Base-by-base conservation (phyloP, 805 yeast genomes). In the Candida succiphila region DNA sequence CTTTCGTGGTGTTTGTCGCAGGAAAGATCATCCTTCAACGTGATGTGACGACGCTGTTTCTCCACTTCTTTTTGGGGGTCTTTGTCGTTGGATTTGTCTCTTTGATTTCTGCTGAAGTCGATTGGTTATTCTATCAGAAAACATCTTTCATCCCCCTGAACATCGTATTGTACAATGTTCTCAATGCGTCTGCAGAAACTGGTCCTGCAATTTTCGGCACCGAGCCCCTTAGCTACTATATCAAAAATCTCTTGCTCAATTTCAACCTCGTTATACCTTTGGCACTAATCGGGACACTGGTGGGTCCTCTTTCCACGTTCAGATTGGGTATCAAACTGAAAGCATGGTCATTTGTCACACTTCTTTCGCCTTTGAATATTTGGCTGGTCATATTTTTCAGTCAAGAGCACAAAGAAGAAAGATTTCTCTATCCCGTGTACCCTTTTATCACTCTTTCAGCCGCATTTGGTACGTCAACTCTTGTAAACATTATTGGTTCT, bases 181-280 rank as follows among this genome's bases (percentile, higher is more conserved):
- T 79, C 37, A 54, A 65, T 49, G 76, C 94, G 0, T 63, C 65
- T 36, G 82, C 73, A 27, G 69, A 69, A 6, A 65, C 84, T 18
- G 96, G 96, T 0, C 96, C 96, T 2, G 78, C 83, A 38, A 86
- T 89, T 17, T 89, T 87, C 57, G 96, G 96, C 19, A 72, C 72
- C 5, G 96, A 88, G 53, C 85, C 92, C 12, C 63, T 80, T 58
- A 51, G 61, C 24, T 89, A 83, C 53, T 89, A 89, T 48, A 40
- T 75, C 9, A 49, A 67, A 37, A 87, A 88, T 48, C 57, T 89
- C 31, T 37, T 76, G 4, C 60, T 89, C 37, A 89, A 88, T 54
- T 87, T 86, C 65, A 82, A 82, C 60, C 39, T 67, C 21, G 53
- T 76, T 19, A 63, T 60, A 0, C 39, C 67, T 1, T 45, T 75